These are phyloP conservation scores for Kurtzmaniella natalensis DNA, from an alignment of 1,139 yeast genomes.

Conservation along the genomic window DNA sequence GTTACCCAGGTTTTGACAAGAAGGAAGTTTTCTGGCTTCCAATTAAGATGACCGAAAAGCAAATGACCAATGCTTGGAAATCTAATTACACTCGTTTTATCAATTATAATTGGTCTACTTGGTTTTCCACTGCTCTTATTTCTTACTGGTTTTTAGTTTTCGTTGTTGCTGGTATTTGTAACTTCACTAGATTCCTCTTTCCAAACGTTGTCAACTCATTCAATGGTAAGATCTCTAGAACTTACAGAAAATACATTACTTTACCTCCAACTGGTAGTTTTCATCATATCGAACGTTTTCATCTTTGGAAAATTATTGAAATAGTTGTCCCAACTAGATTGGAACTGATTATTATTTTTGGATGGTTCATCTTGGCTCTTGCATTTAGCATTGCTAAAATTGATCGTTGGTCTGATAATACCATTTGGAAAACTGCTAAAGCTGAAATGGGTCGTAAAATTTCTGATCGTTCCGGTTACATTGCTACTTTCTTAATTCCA, in stretches of 20 bases:
- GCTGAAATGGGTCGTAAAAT: conserved; percentile 49
- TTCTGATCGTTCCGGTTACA: conserved; percentile 59
- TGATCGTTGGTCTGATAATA: conserved; percentile 32
- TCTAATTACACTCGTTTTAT: conserved; percentile 38
- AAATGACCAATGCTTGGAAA: conserved; percentile 26
- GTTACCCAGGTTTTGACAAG: conserved; percentile 23
- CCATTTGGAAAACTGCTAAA: conserved; percentile 21
- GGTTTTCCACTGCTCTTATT: conserved; percentile 47
- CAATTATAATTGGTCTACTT: conserved; percentile 41
- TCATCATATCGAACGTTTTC: conserved; percentile 37
- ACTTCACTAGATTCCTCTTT: conserved; percentile 25
- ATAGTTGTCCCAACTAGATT: conserved; percentile 57
- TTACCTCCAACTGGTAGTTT: conserved; percentile 45
- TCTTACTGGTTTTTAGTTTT: conserved; percentile 43
- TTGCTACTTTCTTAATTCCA: conserved; percentile 48
- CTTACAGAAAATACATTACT: conserved; percentile 37
- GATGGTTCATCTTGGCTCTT: conserved; percentile 47
- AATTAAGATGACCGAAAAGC: conserved; percentile 17
- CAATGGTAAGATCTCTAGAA: conserved; percentile 30
- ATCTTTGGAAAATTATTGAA: conserved; percentile 26
- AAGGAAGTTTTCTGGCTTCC: conserved; percentile 29
- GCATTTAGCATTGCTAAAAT: conserved; percentile 42
- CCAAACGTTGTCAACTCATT: conserved; percentile 31
- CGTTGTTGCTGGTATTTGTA: conserved; percentile 41
- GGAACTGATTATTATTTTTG: conserved; percentile 48